Base-by-base conservation (phyloP, 805 yeast genomes). In the Yarrowia sp. region DNA sequence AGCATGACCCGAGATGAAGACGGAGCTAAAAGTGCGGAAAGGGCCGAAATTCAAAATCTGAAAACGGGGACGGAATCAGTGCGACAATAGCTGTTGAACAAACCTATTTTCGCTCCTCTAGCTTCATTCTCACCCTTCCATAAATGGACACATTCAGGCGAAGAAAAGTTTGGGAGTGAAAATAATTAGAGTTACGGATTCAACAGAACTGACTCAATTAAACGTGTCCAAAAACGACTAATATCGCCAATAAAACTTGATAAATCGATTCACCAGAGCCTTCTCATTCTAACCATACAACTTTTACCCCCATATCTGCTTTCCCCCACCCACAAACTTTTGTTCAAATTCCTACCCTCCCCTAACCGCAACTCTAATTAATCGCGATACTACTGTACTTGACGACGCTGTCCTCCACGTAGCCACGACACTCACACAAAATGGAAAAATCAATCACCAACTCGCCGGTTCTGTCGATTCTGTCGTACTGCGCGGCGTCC, bases 401-500 rank as follows among this genome's bases (percentile, higher is more conserved):
- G 38, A 28, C 54, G 38, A 32, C 38, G 16, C 22, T 28, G n/a
- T 46, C 51, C 33, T 46, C 51, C 51, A 46, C 51, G 35, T 46
- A 46, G 26, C n/a, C 36, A 48, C 54, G 26, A 32, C 54, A 48
- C 52, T 4, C 52, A 21, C 38, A 7, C 28, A 41, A 11, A 9
- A 58, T 58, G 63, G 63, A 58, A 12, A 41, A 41, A 58, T 40
- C 64, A 14, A 38, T 61, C 56, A 61, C 64, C 41, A 76, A 76
- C 71, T 74, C 74, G 65, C 77, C 79, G 40, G 68, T 68, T n/a
- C 71, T 74, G 67, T 77, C 79, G 46, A 73, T 76, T 32, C 70
- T 70, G 64, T 67, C 74, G 38, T 95, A 95, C 85, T 95, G 99
- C 82, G 81, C 83, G 64, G 90, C 99, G 22, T 95, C 99, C 24